Base-by-base conservation (phyloP, 1,284 basidiomycete species). In the Pseudozyma pruni region DNA sequence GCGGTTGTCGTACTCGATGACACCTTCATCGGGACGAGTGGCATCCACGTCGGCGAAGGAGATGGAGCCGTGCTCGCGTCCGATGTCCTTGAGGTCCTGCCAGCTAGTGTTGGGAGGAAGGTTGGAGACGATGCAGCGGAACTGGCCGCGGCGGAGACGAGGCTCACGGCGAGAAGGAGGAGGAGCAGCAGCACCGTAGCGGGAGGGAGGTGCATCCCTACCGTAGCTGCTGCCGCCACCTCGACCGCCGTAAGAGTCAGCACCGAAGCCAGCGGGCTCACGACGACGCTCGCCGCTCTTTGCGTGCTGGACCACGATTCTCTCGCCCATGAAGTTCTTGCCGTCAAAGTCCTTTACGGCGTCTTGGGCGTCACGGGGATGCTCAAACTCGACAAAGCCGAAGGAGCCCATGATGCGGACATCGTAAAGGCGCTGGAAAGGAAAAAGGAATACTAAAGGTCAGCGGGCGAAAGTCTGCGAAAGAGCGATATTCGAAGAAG, bases 1-100 rank as follows among this genome's bases (percentile, higher is more conserved):
- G 32, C 72, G 72, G 66, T 74, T 76, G 50, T 80, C 76, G 53
- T 78, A 82, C 70, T 82, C 80, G 37, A 82, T 68, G 23, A 78
- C 67, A 46, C 80, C 80, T 51, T 82, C 76, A 23, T 80, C 80
- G 8, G 79, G 75, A 20, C 78, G 74, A n/a, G 50, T 38, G 17
- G 74, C 64, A 49, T 78, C 77, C 40, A 82, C 75, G 41, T 82
- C 79, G 37, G 80, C 77, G 44, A 79, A 82, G 0, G 72, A 71
- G 58, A 80, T 68, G 43, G 70, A 62, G 19, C 95, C 95, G 1
- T 93, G 91, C 72, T 92, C 90, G 46, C 95, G 89, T 83, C 98
- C 97, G 45, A 98, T 88, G 83, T 98, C 95, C 80, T 98, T 98
- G 71, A 98, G 88, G 84, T 98, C 95, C 85, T 97, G 94, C 94